These are phyloP conservation scores for Tylopilus sp. DNA, from an alignment of 768 basidiomycete genomes.

Conservation along the genomic window DNA sequence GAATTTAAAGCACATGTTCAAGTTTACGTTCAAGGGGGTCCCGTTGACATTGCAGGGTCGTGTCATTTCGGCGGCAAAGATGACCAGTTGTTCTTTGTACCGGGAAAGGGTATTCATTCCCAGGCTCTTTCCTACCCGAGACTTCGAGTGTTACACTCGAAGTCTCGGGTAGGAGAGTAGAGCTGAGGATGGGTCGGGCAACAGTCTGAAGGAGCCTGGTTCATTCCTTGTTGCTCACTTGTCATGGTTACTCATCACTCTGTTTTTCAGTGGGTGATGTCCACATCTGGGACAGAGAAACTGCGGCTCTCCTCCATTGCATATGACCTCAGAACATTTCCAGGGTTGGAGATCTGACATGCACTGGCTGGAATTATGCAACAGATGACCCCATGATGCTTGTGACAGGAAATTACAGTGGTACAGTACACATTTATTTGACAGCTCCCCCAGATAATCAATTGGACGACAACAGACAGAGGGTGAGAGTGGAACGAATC, in stretches of 20 bases:
- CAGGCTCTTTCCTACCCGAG: too few relatives aligned
- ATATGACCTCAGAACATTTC: slow-evolving; percentile 53
- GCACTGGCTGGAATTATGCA: slow-evolving; percentile 75
- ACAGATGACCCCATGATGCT: slow-evolving; percentile 50
- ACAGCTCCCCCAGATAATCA: slow-evolving; percentile 30
- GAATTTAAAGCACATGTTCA: slow-evolving; percentile 62
- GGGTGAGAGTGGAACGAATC: slow-evolving; percentile 21
- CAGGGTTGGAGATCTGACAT: slow-evolving; percentile 65
- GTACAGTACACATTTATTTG: slow-evolving; percentile 72
- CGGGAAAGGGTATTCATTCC: slow-evolving; percentile 63
- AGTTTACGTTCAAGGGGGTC: slow-evolving; percentile 65
- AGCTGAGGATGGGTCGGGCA: too few relatives aligned
- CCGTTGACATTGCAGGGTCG: slow-evolving; percentile 74
- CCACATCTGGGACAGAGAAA: slow-evolving; percentile 84
- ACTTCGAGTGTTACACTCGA: too few relatives aligned
- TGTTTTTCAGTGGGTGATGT: slow-evolving; percentile 64
- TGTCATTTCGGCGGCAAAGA: slow-evolving; percentile 81
- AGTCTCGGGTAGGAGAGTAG: too few relatives aligned
- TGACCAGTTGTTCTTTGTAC: slow-evolving; percentile 74
- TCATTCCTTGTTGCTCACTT: neutral
- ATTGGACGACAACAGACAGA: slow-evolving; percentile 25
- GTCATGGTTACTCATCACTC: neutral
- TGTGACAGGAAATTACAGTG: slow-evolving; percentile 76
- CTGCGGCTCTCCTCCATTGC: slow-evolving; percentile 66
- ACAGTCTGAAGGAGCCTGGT: too few relatives aligned